A percentile compares a stretch with the other conserved stretches of the same genome.
Evolutionary conservation across 805 yeast genomes (phyloP).

Genomic region (Kazachstania africana): DNA sequence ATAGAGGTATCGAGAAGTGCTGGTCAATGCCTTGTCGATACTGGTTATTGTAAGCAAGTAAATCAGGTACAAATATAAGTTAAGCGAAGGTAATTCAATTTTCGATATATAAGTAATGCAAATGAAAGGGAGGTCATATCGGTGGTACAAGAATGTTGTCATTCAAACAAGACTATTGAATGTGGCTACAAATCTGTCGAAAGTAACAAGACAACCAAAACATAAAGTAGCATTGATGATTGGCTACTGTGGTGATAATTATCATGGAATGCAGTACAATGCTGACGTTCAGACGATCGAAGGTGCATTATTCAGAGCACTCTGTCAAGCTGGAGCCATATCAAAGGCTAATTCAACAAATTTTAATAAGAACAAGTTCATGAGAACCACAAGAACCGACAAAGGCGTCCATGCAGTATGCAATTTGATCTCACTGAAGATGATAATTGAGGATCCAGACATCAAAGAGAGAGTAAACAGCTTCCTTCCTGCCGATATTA

Average conservation of each 20-base stretch:
- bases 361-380: slow-evolving; percentile 75
- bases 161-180: too few relatives aligned
- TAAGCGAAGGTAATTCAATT: too few relatives aligned
- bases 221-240: slow-evolving; percentile 80
- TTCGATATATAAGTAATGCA: too few relatives aligned
- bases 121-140: too few relatives aligned
- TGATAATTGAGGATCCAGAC: slow-evolving; percentile 63
- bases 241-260: slow-evolving; percentile 94
- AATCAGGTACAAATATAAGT: too few relatives aligned
- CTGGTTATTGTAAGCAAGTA: too few relatives aligned
- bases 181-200: too few relatives aligned
- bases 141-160: too few relatives aligned
- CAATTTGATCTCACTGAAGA: slow-evolving; percentile 71
- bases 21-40: too few relatives aligned
- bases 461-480: slow-evolving; percentile 55
- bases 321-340: slow-evolving; percentile 78
- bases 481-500: slow-evolving; percentile 61
- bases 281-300: slow-evolving; percentile 85
- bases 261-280: slow-evolving; percentile 91
- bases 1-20: too few relatives aligned
- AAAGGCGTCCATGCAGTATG: slow-evolving; percentile 98
- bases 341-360: slow-evolving; percentile 79
- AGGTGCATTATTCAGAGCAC: slow-evolving; percentile 73
- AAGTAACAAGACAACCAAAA: slow-evolving; percentile 53
- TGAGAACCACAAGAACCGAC: slow-evolving; percentile 82